Evolutionary conservation across 1,284 basidiomycete genomes (phyloP).

Genomic region (Sporisorium scitamineum): DNA sequence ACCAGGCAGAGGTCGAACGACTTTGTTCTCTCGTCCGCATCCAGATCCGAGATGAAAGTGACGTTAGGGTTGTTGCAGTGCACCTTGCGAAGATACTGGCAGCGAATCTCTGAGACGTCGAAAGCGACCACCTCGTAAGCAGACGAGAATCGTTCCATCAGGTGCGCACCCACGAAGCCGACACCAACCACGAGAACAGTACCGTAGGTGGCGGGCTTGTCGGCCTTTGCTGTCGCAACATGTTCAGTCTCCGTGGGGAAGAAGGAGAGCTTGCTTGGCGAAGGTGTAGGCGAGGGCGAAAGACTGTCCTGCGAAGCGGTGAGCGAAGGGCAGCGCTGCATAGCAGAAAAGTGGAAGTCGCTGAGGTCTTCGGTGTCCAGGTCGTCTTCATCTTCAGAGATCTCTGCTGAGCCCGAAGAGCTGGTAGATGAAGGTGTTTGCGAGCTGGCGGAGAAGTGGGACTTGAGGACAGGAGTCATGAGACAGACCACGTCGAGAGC

Average conservation of each 20-base stretch:
- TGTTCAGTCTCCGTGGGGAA: conserved; percentile 3
- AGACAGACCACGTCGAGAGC: conserved; percentile 17
- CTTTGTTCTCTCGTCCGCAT: conserved; percentile 18
- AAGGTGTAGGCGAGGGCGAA: conserved; percentile 23
- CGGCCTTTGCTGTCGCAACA: conserved; percentile 3
- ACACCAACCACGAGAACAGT: conserved; percentile 36
- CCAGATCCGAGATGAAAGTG: conserved; percentile 33
- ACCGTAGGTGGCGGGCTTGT: conserved; percentile 19
- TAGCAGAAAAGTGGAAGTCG: conserved; percentile 14
- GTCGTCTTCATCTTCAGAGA: conserved; percentile 26
- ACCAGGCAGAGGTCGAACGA: conserved; percentile 39
- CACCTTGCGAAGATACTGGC: conserved; percentile 23
- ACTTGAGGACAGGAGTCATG: conserved; percentile 13
- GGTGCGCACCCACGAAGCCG: conserved; percentile 39
- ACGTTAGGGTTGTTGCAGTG: conserved; percentile 40
- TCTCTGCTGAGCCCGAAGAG: conserved; percentile 1
- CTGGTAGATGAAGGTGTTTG: not conserved
- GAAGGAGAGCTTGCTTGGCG: conserved; percentile 22
- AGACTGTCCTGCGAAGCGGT: conserved; percentile 34
- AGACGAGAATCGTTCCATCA: conserved; percentile 41
- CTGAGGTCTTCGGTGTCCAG: conserved; percentile 15
- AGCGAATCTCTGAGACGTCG: conserved; percentile 33
- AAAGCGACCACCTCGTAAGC: conserved; percentile 37
- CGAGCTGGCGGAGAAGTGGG: conserved; percentile 7
- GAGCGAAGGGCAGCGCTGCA: conserved; percentile 37